Percentiles rank a stretch among this genome's conserved stretches.
These are phyloP conservation scores for Leccinum imitatum DNA, from an alignment of 768 basidiomycete species.

Conservation along the genomic window DNA sequence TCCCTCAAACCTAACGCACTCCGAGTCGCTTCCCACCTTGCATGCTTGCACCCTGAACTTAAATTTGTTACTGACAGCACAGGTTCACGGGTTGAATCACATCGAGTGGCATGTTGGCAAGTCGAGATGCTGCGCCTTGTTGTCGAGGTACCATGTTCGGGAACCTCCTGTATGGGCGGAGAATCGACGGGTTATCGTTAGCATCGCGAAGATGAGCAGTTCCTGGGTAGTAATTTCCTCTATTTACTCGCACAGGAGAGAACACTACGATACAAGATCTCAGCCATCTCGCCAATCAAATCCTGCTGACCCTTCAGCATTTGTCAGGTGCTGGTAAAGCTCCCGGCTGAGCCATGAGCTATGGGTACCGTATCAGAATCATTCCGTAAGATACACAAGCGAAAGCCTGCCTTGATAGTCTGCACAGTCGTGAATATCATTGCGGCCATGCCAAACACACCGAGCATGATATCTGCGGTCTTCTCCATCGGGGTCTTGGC, in stretches of 20 bases:
- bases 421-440: conserved; percentile 79
- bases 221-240: conserved; percentile 17
- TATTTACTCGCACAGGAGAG: conserved; percentile 13
- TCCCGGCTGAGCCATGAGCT: conserved; percentile 63
- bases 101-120: neutral
- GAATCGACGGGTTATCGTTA: conserved; percentile 14
- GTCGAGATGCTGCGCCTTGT: neutral
- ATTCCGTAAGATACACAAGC: conserved; percentile 1
- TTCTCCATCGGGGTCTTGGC: conserved; percentile 70
- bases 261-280: conserved; percentile 14
- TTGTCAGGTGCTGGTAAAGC: conserved; percentile 36
- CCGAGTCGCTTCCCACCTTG: neutral
- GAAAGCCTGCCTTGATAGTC: conserved; percentile 58
- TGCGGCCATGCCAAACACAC: conserved; percentile 71
- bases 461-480: conserved; percentile 65
- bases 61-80: neutral
- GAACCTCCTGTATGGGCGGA: conserved; percentile 19
- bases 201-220: conserved; percentile 12
- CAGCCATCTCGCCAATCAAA: conserved; percentile 4
- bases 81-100: neutral
- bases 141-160: neutral
- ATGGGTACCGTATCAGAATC: conserved; percentile 12
- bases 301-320: conserved; percentile 22
- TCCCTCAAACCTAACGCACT: neutral
- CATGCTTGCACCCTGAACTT: conserved; percentile 11